A percentile compares a stretch with the other conserved stretches of the same genome.
These are phyloP conservation scores for Cladosporium velox DNA, from an alignment of 2,329 filamentous ascomycete genomes.

Conservation along the genomic window DNA sequence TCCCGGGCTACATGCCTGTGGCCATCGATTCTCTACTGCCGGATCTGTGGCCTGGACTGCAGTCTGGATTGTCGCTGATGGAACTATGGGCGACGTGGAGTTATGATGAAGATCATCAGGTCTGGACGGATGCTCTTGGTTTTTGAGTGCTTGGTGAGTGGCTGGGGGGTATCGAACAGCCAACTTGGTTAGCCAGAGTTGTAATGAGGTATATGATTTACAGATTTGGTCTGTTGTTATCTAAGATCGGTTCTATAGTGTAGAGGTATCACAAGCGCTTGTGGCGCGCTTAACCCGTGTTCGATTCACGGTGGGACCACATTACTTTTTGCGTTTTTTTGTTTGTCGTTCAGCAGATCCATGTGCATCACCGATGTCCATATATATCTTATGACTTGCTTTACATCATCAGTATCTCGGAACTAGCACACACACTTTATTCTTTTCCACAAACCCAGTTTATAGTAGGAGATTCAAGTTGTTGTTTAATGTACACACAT, in stretches of 20 bases:
- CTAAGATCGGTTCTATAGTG: constrained; percentile 5
- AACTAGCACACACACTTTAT: no score
- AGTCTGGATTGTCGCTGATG: neutral
- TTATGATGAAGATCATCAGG: constrained; percentile 2
- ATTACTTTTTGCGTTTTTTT: neutral
- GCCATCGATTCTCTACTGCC: constrained; percentile 9
- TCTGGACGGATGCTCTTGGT: constrained; percentile 1
- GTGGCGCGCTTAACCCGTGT: constrained; percentile 13
- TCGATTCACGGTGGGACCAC: constrained; percentile 9
- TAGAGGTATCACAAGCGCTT: constrained; percentile 13
- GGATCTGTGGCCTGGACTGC: neutral
- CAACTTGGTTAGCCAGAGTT: no score
- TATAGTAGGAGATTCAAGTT: no score
- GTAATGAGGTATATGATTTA: neutral
- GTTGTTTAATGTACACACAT: no score
- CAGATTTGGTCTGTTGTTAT: neutral
- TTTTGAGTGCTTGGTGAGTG: neutral
- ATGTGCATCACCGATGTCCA: no score
- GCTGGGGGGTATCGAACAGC: no score
- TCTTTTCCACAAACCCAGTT: no score
- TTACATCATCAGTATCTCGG: no score
- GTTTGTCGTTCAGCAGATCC: neutral
- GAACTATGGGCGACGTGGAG: constrained; percentile 7
- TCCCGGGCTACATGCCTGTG: constrained; percentile 5
- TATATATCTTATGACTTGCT: no score